phyloP scores from a whole-genome alignment of 176 grass and related monocot species.

The Dendrocalamus sinicus region DNA sequence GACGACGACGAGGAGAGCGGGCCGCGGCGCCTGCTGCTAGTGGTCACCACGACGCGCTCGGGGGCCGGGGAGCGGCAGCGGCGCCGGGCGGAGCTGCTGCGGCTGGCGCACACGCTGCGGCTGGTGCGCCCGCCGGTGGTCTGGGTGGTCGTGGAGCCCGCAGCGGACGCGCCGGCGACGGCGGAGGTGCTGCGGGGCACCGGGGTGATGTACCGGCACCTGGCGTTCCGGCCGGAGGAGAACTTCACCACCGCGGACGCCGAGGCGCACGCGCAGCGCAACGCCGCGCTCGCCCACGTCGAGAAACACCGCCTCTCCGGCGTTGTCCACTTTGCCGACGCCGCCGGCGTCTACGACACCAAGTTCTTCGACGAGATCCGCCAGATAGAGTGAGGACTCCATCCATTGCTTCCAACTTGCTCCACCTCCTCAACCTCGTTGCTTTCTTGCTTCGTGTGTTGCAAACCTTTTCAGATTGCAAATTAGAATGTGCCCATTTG shows the following conservation, averaged over 20 bases:
- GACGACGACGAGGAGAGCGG: conserved; percentile 39
- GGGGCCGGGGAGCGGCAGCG: conserved; percentile 47
- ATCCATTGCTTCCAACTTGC: not conserved
- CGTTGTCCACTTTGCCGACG: conserved; percentile 79
- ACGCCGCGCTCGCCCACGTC: conserved; percentile 83
- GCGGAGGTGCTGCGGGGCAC: conserved; percentile 77
- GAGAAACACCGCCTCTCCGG: conserved; percentile 85
- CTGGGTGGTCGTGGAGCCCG: conserved; percentile 88
- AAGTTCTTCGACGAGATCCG: conserved; percentile 91
- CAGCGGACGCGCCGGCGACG: conserved; percentile 50
- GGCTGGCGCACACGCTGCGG: conserved; percentile 73
- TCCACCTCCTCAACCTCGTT: not conserved
- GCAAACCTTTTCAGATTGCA: conserved; percentile 23
- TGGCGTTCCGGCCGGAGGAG: conserved; percentile 77
- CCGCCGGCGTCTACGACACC: conserved; percentile 66
- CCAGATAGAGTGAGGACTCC: conserved; percentile 68
- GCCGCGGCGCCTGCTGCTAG: conserved; percentile 59
- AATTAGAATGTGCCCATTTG: conserved; percentile 28
- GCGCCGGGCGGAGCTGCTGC: conserved; percentile 56
- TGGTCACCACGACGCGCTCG: conserved; percentile 80
- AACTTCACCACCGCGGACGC: conserved; percentile 74
- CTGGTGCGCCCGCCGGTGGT: conserved; percentile 75
- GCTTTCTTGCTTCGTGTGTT: not conserved
- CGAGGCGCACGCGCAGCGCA: conserved; percentile 86
- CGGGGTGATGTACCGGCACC: conserved; percentile 92